These are phyloP conservation scores for Sonneratia alba DNA, from an alignment of 345 rosid genomes.

Conservation along the genomic window DNA sequence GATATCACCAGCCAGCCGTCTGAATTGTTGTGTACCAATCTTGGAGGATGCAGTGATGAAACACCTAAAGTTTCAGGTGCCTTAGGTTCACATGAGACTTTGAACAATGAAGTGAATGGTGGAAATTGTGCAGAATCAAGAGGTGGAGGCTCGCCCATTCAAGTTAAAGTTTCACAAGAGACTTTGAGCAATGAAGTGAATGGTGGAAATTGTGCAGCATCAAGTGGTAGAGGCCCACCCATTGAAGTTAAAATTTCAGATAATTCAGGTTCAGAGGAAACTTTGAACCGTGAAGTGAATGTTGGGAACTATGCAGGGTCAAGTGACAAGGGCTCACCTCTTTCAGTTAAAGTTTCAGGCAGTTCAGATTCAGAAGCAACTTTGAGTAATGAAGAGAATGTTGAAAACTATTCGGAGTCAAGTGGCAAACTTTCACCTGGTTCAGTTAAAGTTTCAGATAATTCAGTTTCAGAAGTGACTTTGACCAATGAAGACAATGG, in stretches of 20 bases:
- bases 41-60: conserved; percentile 26
- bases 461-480: conserved; percentile 28
- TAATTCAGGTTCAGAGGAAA: conserved; percentile 26
- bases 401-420: conserved; percentile 21
- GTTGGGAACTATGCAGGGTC: conserved; percentile 22
- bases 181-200: conserved; percentile 49
- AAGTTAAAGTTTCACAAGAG: conserved; percentile 37
- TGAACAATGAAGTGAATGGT: conserved; percentile 46
- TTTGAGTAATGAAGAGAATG: conserved; percentile 42
- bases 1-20: conserved; percentile 45
- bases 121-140: conserved; percentile 22
- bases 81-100: conserved; percentile 36
- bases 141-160: conserved; percentile 18
- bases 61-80: conserved; percentile 32
- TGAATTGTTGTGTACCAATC: conserved; percentile 19
- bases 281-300: conserved; percentile 42
- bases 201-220: conserved; percentile 22
- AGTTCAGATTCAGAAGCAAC: conserved; percentile 28
- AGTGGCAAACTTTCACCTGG: conserved; percentile 16
- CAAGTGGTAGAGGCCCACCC: conserved; percentile 17
- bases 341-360: conserved; percentile 14
- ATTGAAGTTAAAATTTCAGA: conserved; percentile 30
- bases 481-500: conserved; percentile 45
- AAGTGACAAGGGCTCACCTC: conserved; percentile 18
- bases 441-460: conserved; percentile 13